phyloP scores from a whole-genome alignment of 192 early-diverging fungal species.

The Entomortierella lignicola region DNA sequence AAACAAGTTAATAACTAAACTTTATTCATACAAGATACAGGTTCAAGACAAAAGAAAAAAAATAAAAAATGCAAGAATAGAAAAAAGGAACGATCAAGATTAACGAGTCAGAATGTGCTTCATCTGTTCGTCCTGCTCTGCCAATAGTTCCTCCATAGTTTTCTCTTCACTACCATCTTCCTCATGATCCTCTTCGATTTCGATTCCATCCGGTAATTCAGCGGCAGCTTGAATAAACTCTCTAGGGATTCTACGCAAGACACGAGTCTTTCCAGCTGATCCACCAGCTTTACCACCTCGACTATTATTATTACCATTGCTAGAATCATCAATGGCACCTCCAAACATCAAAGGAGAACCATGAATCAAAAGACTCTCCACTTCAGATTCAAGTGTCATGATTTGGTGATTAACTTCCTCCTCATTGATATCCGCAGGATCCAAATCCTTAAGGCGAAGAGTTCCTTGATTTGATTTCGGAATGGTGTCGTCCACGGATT shows the following conservation, averaged over 20 bases:
- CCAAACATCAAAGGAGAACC: conserved; percentile 21
- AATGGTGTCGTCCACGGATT: neutral
- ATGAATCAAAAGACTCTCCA: conserved; percentile 38
- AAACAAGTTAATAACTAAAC: too few species aligned
- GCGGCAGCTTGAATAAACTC: conserved; percentile 20
- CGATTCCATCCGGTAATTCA: neutral
- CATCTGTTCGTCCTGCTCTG: conserved; percentile 33
- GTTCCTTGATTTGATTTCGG: conserved; percentile 17
- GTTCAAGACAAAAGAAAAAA: too few species aligned
- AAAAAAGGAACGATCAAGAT: neutral
- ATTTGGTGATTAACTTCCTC: conserved; percentile 37
- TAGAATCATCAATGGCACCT: neutral
- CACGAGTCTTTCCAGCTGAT: conserved; percentile 23
- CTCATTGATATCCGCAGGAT: conserved; percentile 34
- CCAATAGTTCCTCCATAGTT: conserved; percentile 43
- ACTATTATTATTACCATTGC: neutral
- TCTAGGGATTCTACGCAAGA: conserved; percentile 29
- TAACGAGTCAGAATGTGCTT: conserved; percentile 7
- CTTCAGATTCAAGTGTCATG: conserved; percentile 47
- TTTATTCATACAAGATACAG: too few species aligned
- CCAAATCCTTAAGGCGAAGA: conserved; percentile 25
- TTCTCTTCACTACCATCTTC: conserved; percentile 29
- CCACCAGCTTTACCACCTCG: conserved; percentile 2
- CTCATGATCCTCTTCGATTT: conserved; percentile 8
- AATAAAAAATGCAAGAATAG: neutral